These are phyloP conservation scores for Prunella vulgaris DNA, from an alignment of 257 asterid genomes.

Conservation along the genomic window DNA sequence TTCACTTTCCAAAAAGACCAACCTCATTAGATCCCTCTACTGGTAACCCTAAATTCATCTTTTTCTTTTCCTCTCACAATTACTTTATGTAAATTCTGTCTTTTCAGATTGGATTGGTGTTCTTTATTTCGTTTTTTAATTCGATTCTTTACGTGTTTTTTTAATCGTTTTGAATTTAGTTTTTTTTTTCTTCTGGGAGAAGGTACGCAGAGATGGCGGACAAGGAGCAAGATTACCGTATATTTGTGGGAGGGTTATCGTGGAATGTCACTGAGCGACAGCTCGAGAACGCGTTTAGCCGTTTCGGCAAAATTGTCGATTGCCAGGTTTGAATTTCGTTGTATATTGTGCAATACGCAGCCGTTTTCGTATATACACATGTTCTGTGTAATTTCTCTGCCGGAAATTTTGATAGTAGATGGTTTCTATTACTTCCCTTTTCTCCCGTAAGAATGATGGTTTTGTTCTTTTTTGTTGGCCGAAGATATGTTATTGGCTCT, in stretches of 20 bases:
- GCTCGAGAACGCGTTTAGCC: slow-evolving; percentile 79
- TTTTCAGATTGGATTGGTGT: background rate
- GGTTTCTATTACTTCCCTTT: background rate
- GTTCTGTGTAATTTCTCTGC: background rate
- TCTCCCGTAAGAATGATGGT: background rate
- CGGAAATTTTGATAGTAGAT: background rate
- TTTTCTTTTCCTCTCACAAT: background rate
- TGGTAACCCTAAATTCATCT: slow-evolving; percentile 19
- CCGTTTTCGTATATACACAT: background rate
- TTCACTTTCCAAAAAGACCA: background rate
- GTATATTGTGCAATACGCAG: background rate
- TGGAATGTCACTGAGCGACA: slow-evolving; percentile 87
- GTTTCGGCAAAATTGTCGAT: slow-evolving; percentile 79
- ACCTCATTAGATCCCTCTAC: background rate
- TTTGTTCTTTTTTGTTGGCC: background rate
- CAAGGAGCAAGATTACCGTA: slow-evolving; percentile 76
- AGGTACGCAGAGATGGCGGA: slow-evolving; percentile 49
- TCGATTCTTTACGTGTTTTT: slow-evolving; percentile 1
- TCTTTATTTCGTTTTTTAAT: background rate
- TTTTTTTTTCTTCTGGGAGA: background rate
- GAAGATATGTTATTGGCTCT: background rate
- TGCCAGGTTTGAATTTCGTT: slow-evolving; percentile 61
- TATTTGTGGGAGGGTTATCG: slow-evolving; percentile 88
- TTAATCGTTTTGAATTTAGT: slow-evolving; percentile 17
- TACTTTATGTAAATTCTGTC: background rate